Evolutionary conservation across 106 monocot species (phyloP), one percentile per base, ranked within the genome.

Genomic region (Acorus calamus): DNA sequence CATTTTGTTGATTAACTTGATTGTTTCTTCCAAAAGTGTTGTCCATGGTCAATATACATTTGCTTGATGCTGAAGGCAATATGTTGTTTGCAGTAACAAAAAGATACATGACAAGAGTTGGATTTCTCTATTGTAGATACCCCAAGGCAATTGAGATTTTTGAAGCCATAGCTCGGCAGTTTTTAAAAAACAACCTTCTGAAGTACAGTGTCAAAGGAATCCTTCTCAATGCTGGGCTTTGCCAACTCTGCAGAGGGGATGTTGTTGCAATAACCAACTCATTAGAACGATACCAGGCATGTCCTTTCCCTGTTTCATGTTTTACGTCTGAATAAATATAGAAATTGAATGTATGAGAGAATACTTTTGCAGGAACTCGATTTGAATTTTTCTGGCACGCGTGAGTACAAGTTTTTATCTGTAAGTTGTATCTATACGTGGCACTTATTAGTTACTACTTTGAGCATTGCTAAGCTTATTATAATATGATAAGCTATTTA

Each of bases 191-290:
- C 57, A 89, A 76, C 71, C 86, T 93, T 68, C 71, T 93, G 3
- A 93, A 93, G 70, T 93, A 93, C 50, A 70, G 93, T 55, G 93
- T 86, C 4, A 93, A 86, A 74, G 89, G 89, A 3, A 75, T 83
- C 68, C 81, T 93, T 56, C 89, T 93, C 65, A 89, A 89, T 77
- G 93, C 93, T 2, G 93, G 93, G 14, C 76, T 93, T 56, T 93
- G 93, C 55, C 86, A 89, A 68, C 79, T 93, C 43, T 93, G 93
- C 62, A 83, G 79, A 75, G 89, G 83, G 44, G 93, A 93, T 72
- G 66, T 63, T 74, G 93, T 93, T 55, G 89, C 89, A 12, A 77
- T 93, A 49, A 68, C 71, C 0, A 93, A 93, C 52, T 59, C 93
- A 42, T 55, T 93, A 47, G 89, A 89, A 62, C 63, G 70, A 49